Evolutionary conservation across 208 protist genomes (phyloP), one percentile per base, ranked within the genome.

Genomic region (Porcisia deanei): DNA sequence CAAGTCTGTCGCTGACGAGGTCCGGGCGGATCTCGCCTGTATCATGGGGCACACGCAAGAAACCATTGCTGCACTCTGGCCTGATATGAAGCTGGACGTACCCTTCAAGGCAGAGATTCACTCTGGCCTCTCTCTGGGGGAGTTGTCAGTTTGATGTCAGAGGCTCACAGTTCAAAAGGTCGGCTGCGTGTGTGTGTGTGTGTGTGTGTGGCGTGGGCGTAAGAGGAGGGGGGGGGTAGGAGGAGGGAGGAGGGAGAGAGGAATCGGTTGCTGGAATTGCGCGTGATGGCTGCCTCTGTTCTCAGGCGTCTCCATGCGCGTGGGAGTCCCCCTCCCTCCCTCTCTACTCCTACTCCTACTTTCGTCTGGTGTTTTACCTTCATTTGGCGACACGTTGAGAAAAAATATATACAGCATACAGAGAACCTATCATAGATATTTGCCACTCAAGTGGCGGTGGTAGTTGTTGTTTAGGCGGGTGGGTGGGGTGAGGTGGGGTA

Each of bases 1-100:
- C 75, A 65, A 77, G 67, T 89, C 84, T 2, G 94, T 96, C 20
- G 91, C 87, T 41, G 86, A 92, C 25, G 83, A 94, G 82, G 91
- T 97, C 34, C 85, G 81, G 77, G 70, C 84, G 54, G 91, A 96
- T 74, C 73, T 97, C 14, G 73, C 83, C 14, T 59, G 75, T 22
- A 85, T 96, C 22, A 91, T 97, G 91, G 85, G 86, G 1, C 86
- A 85, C 71, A 95, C 93, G 22, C 88, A 93, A 63, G 78, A 92
- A 60, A 83, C 89, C 12, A 93, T 97, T 47, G 82, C 82, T 41
- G 80, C 83, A 49, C 75, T 96, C 43, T 97, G 92, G 91, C 92
- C 91, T 0, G 92, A 96, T 25, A 91, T 98, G 79, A 90, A 88
- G 57, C 77, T 97, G 20, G 93, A 95, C 65, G 91, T 97, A n/a